Evolutionary conservation across 129 eudicot genomes (phyloP).

Genomic region (Tagetes patula): DNA sequence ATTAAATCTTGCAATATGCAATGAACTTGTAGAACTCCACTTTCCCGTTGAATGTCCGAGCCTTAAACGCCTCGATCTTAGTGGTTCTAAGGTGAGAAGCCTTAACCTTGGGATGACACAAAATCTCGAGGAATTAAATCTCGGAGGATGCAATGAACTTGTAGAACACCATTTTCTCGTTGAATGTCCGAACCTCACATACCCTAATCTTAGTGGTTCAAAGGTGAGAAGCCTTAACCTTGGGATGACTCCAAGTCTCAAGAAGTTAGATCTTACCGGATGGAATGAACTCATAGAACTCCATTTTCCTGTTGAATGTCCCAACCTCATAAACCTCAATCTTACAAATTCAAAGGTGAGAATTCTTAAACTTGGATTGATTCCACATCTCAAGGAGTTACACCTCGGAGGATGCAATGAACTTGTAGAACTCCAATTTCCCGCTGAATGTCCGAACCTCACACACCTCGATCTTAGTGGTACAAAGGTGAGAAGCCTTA

Average conservation of each 20-base stretch:
- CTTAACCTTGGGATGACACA: neutral
- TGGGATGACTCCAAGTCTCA: neutral
- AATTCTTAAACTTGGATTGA: neutral
- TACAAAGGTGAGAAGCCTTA: too few species aligned
- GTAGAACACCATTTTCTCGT: neutral
- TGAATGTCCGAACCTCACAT: neutral
- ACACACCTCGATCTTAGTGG: neutral
- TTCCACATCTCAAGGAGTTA: neutral
- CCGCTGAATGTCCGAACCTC: neutral
- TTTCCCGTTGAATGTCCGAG: neutral
- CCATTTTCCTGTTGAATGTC: neutral
- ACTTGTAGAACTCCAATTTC: neutral
- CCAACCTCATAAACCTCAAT: neutral
- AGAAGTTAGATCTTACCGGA: neutral
- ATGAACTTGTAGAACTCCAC: neutral
- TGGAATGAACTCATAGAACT: neutral
- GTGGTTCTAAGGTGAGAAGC: neutral
- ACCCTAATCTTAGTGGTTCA: neutral
- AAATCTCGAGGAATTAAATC: neutral
- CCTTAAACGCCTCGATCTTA: neutral
- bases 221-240: neutral
- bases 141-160: neutral
- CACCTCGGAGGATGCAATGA: neutral
- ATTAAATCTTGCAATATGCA: neutral
- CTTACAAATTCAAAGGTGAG: neutral